Evolutionary conservation across 2,329 filamentous ascomycete species (phyloP), one percentile per base, ranked within the genome.

Genomic region (Acrodontium crateriforme): DNA sequence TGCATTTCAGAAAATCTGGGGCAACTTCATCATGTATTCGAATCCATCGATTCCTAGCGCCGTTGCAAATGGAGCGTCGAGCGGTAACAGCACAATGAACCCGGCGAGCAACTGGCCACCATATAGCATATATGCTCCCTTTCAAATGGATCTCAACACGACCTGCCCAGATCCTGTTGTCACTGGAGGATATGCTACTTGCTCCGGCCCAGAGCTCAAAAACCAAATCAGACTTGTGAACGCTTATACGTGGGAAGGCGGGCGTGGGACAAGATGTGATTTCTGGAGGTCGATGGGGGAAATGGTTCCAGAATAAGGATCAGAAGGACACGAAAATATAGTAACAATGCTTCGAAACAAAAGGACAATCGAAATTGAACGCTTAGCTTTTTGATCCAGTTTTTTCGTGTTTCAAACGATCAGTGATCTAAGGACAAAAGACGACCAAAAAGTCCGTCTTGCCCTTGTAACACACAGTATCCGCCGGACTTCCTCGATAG

Each of bases 121-220:
- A 9, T 38, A 42, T 47, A 35, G 38, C 3, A 37, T 49, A 3
- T 34, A 42, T 11, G 35, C 42, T 3, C 55, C 54, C 0, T 41
- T 45, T 11, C 53, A 59, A 50, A 46, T 67, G 28, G 58, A 64
- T 35, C 29, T 65, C 21, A 66, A 66, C 33, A 55, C 61, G 31
- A 65, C 60, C 0, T 62, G 62, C 15, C 28, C 25, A 2, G 13
- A 16, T 9, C 16, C 22, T 5, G 23, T 11, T 4, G 16, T 16
- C 4, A 22, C 25, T 18, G 25, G 16, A 30, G 38, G 25, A 19
- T 28, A 24, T 42, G 30, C 12, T 39, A 34, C 27, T 43, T 42
- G 16, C 47, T 41, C 31, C 40, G 35, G 31, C 43, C 45, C 42
- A 41, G 42, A 34, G 44, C 44, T 57, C 10, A 41, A 47, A 6